phyloP scores from a whole-genome alignment of 179 eudicot species.

The Beta lomatogona region DNA sequence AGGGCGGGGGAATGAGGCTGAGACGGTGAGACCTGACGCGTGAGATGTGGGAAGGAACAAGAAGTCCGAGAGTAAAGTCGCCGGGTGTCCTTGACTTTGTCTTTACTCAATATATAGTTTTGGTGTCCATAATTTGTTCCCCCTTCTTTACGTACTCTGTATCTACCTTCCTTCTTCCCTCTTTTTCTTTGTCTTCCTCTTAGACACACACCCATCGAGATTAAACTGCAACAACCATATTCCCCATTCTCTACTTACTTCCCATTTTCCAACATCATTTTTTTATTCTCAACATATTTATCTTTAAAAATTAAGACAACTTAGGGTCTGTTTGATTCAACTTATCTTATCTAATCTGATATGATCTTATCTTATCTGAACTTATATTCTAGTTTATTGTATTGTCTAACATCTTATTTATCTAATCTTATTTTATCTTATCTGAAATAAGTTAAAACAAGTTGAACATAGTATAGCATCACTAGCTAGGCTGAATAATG shows the following conservation, averaged over 20 bases:
- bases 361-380: too few relatives aligned
- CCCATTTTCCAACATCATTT: not conserved
- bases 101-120: slow-evolving; percentile 16
- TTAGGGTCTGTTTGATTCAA: too few relatives aligned
- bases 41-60: slow-evolving; percentile 8
- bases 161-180: slow-evolving; percentile 24
- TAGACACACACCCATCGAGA: slow-evolving; percentile 11
- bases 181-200: slow-evolving; percentile 15
- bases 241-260: not conserved
- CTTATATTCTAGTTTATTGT: too few relatives aligned
- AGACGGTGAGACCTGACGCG: not conserved
- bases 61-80: slow-evolving; percentile 12
- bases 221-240: slow-evolving; percentile 13
- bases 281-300: not conserved
- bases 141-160: slow-evolving; percentile 19
- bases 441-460: too few relatives aligned
- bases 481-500: too few relatives aligned
- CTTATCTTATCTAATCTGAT: too few relatives aligned
- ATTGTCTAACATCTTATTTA: too few relatives aligned
- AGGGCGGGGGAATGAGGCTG: not conserved
- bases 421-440: too few relatives aligned
- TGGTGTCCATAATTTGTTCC: slow-evolving; percentile 11
- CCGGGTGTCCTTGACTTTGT: slow-evolving; percentile 31
- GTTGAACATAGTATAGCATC: too few relatives aligned
- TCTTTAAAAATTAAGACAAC: too few relatives aligned